Evolutionary conservation across 2,329 filamentous ascomycete species (phyloP), one percentile per base, ranked within the genome.

Genomic region (Thielaviopsis ethacetica): DNA sequence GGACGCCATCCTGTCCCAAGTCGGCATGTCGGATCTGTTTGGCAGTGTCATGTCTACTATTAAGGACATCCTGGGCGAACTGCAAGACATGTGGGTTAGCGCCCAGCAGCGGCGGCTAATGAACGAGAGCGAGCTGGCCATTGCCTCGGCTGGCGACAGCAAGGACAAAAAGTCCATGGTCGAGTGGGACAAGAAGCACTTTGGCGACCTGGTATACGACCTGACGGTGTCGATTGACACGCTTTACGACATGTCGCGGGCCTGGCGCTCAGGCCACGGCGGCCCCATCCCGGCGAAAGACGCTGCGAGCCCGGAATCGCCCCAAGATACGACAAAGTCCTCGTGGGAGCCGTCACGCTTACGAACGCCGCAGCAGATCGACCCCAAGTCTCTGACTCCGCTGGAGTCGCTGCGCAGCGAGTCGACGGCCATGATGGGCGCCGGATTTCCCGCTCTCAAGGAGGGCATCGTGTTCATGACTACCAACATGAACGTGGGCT

Each of bases 11-110:
- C 73, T 85, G 9, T 86, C 85, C 65, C 83, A 85, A 67, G 84
- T 84, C 57, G 87, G 86, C 22, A 72, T 91, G 59, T 86, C 84
- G 61, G 86, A 90, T 68, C 80, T 88, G 1, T 86, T 91, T 57
- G 82, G 82, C 60, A 88, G 85, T 68, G 86, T 91, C 65, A 82
- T 91, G 77, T 81, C 80, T 17, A 90, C 85, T 55, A 89, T 91
- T 67, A 88, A 88, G 67, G 86, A 89, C 65, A 87, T 88, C 56
- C 73, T 89, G 52, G 84, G 85, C 59, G 86, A 91, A 69, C 84
- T 84, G 1, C 86, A 91, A 67, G 79, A 81, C 5, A 76, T 91
- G 60, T 86, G 85, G 78, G 73, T 78, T 61, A 81, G 77, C 65
- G 82, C 79, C 12, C 80, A 78, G 65, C 72, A 75, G 19, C 38